Percentiles rank a stretch among this genome's conserved stretches.
Conservation (phyloP, 2,329 filamentous ascomycete species). For the Aspergillus fructus region DNA sequence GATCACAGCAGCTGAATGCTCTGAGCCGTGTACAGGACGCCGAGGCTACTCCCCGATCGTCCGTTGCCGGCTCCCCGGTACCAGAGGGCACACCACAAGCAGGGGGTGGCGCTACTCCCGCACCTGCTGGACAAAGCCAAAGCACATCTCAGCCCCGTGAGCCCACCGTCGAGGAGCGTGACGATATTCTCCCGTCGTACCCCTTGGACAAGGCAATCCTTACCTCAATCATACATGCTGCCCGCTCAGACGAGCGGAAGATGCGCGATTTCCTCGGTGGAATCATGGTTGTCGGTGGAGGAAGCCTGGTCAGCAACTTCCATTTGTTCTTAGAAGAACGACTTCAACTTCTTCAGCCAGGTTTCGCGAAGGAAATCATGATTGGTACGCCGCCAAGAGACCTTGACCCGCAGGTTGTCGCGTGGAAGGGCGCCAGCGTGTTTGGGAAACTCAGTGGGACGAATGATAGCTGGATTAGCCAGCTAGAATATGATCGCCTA, state of each 20-base stretch:
- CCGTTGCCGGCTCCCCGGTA: slow-evolving; percentile 81
- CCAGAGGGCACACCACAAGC: slow-evolving; percentile 74
- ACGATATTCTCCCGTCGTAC: slow-evolving; percentile 76
- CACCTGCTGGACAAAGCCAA: slow-evolving; percentile 27
- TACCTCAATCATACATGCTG: slow-evolving; percentile 82
- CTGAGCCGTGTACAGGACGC: slow-evolving; percentile 66
- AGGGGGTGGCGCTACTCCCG: slow-evolving; percentile 44
- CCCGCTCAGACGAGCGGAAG: slow-evolving; percentile 87
- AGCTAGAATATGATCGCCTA: slow-evolving; percentile 82
- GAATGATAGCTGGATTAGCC: slow-evolving; percentile 93
- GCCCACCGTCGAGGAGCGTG: slow-evolving; percentile 61
- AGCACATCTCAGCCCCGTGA: slow-evolving; percentile 37
- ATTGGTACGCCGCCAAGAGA: slow-evolving; percentile 76
- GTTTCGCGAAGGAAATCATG: slow-evolving; percentile 65
- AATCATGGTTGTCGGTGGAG: slow-evolving; percentile 88
- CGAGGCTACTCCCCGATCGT: slow-evolving; percentile 78
- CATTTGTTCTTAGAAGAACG: slow-evolving; percentile 79
- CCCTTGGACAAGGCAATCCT: slow-evolving; percentile 88
- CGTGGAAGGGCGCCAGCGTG: slow-evolving; percentile 96
- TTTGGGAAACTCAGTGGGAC: slow-evolving; percentile 83
- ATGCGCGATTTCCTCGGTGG: slow-evolving; percentile 84
- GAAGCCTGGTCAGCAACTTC: slow-evolving; percentile 76
- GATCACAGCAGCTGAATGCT: slow-evolving; percentile 66
- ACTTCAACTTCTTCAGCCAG: slow-evolving; percentile 64
- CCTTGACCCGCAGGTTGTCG: slow-evolving; percentile 94